Base-by-base conservation (phyloP, 352 stramenopile species). In the Aphanomyces cochlioides region DNA sequence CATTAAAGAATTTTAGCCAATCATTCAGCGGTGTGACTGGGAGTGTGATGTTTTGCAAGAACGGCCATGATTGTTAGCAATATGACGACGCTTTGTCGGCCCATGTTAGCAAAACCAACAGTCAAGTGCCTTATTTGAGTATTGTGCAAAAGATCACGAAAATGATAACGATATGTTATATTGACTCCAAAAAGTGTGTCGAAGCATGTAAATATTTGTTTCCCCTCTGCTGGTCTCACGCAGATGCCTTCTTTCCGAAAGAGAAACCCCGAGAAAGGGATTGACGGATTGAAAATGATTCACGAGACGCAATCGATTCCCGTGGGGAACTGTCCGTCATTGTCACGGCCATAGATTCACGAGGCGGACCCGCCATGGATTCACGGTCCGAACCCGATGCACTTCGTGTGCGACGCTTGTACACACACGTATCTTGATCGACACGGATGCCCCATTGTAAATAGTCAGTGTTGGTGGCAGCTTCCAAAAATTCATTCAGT, bases 381-480 rank as follows among this genome's bases (percentile, higher is more conserved):
- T 61, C 54, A 45, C 15, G 41, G 6, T 61, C 59, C 5, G 59
- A 41, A 50, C 41, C 19, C 3, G 59, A 56, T 8, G 41, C 40
- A 13, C 39, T 41, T 5, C 59, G 59, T 13, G 40, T 56, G 56
- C 82, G 82, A 48, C 81, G 83, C 74, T 89, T 89, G 77, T 89
- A 89, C 36, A 89, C 81, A 61, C 81, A 90, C 63, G 81, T 90
- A 65, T 88, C 81, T 72, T 87, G 81, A 73, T 90, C 82, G 63
- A 90, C 82, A 63, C 82, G 82, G 67, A 90, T 90, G 36, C 82
- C 82, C 82, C 82, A 90, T 70, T 90, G 82, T 40, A 90, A 73
- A 73, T 90, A 84, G 61, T 90, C 83, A 56, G 81, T 80, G 65
- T 88, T 89, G 3, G 83, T 90, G 1, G 80, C 83, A 19, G 81